Base-by-base conservation (phyloP, 257 asterid genomes). In the Solanum appendiculatum region DNA sequence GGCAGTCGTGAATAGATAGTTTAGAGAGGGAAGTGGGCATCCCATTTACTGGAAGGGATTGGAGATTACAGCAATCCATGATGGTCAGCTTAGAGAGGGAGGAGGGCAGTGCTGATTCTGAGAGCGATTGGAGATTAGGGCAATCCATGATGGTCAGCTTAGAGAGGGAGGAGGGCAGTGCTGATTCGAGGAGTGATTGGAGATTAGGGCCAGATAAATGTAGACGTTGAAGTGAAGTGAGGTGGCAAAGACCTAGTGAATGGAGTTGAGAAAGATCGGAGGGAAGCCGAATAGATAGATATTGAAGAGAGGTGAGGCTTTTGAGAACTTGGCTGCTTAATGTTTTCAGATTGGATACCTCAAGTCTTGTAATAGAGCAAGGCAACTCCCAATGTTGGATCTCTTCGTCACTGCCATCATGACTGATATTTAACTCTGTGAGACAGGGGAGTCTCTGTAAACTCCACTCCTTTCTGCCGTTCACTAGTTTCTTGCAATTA, bases 391-490 rank as follows among this genome's bases (percentile, higher is more conserved):
- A 56, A 54, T 20, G n/a, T 23, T 56, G 0, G 3, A 54, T 54
- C 63, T 2, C 11, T 54, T 46, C 54, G 6, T 46, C 54, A 13
- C 54, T 46, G 54, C 18, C 44, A 51, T 14, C 34, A 2, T n/a
- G 20, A 1, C 0, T 0, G 11, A 75, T 21, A 0, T 0, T 0
- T 5, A 54, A 56, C 14, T 0, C 0, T 20, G 1, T 8, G 37
- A 56, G 88, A 74, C 14, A 25, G 31, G 44, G 34, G 20, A 86
- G 85, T 29, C 46, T 51, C 31, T 2, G 48, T 73, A 77, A 77
- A 86, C 6, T 0, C 81, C 78, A 77, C n/a, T 37, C n/a, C 11
- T 56, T 40, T 12, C 20, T 13, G 14, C 48, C 10, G 1, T 20
- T 60, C 29, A 64, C 31, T 2, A 86, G 85, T 48, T 56, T 73